These are phyloP conservation scores for Carex scoparia DNA, from an alignment of 176 grass and related monocot species.

Conservation along the genomic window DNA sequence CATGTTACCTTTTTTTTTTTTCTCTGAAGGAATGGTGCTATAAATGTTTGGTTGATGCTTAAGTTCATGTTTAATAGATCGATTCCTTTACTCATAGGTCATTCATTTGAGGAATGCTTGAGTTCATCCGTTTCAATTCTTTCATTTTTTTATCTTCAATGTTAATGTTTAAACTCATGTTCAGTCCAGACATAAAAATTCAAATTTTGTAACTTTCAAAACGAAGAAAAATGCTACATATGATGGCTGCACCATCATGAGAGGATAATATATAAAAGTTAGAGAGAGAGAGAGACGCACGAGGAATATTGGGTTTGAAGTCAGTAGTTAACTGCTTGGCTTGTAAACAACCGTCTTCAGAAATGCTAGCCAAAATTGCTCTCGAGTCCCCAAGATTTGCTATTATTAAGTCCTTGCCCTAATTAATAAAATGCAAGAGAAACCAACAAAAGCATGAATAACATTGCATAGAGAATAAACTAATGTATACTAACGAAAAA, in stretches of 20 bases:
- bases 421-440: background rate
- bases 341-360: conserved; percentile 38
- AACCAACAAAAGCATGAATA: background rate
- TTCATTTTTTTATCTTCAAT: background rate
- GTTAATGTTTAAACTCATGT: background rate
- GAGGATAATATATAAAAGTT: background rate
- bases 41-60: background rate
- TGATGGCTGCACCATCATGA: background rate
- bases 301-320: conserved; percentile 57
- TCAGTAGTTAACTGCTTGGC: conserved; percentile 82
- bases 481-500: background rate
- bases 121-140: background rate
- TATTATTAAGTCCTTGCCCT: conserved; percentile 73
- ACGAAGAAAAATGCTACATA: background rate
- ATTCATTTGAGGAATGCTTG: background rate
- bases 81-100: background rate
- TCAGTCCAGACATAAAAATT: background rate
- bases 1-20: background rate
- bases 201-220: background rate
- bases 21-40: background rate
- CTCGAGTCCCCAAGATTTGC: conserved; percentile 91
- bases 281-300: background rate
- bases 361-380: conserved; percentile 63
- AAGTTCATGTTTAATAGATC: background rate
- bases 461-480: background rate